A percentile compares a stretch with the other conserved stretches of the same genome.
Conservation (phyloP, 495 filamentous ascomycete genomes). For the Aspergillus bertholletiae region DNA sequence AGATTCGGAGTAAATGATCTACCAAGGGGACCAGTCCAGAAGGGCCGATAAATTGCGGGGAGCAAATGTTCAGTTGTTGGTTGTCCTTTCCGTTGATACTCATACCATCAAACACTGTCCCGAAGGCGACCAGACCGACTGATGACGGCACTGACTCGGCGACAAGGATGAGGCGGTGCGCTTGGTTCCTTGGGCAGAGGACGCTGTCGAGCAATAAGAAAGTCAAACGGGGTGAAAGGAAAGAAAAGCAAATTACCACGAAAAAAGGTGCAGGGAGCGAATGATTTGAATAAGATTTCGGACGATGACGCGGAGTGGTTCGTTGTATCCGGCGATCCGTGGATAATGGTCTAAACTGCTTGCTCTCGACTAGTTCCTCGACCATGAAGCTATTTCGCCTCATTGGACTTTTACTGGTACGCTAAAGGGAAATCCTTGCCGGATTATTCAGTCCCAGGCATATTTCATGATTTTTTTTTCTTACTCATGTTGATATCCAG, state of each 20-base stretch:
- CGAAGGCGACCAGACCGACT: background rate
- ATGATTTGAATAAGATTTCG: slow-evolving; percentile 6
- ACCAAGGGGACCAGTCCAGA: slow-evolving; percentile 10
- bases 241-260: slow-evolving; percentile 1
- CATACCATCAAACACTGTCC: background rate
- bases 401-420: background rate
- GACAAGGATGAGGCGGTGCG: slow-evolving; percentile 20
- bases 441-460: too few relatives aligned
- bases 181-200: slow-evolving; percentile 13
- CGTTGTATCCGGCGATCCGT: slow-evolving; percentile 7
- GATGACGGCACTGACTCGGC: slow-evolving; percentile 13
- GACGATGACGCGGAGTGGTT: slow-evolving; percentile 20
- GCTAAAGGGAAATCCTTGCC: background rate
- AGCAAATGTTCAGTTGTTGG: too few relatives aligned
- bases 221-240: slow-evolving; percentile 1
- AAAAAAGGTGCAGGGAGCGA: background rate
- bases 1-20: background rate
- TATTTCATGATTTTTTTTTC: too few relatives aligned
- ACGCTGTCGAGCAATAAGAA: background rate
- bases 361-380: background rate
- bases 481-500: too few relatives aligned
- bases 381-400: background rate
- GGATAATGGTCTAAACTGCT: background rate
- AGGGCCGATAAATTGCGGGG: slow-evolving; percentile 16
- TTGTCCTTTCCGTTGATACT: background rate